phyloP scores from a whole-genome alignment of 2,329 filamentous ascomycete genomes.

The Penicillium sumatraense region DNA sequence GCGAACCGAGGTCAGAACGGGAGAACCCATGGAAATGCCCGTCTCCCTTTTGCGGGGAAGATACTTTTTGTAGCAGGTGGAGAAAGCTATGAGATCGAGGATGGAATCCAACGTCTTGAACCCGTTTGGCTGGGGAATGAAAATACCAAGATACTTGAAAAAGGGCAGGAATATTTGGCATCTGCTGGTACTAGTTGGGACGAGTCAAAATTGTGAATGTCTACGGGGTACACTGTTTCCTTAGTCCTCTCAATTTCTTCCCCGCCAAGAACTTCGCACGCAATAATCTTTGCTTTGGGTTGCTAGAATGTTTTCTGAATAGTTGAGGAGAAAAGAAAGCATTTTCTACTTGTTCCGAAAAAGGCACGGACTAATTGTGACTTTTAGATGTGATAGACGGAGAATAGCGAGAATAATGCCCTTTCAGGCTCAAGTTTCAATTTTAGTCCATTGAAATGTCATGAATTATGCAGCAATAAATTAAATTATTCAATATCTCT shows the following conservation, averaged over 20 bases:
- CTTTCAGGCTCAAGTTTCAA: too few relatives aligned
- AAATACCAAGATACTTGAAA: slow-evolving; percentile 14
- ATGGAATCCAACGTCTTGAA: slow-evolving; percentile 24
- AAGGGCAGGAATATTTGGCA: slow-evolving; percentile 16
- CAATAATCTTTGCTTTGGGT: too few relatives aligned
- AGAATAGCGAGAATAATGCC: not conserved
- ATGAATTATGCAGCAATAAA: too few relatives aligned
- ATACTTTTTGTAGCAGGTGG: slow-evolving; percentile 29
- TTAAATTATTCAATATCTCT: too few relatives aligned
- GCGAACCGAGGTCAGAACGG: slow-evolving; percentile 20
- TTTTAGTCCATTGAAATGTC: too few relatives aligned
- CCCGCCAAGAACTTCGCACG: too few relatives aligned
- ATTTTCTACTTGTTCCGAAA: not conserved
- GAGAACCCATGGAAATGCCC: slow-evolving; percentile 14
- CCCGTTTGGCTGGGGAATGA: slow-evolving; percentile 42
- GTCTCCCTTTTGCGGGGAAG: slow-evolving; percentile 27
- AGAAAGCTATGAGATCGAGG: slow-evolving; percentile 31
- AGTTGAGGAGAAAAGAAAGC: not conserved
- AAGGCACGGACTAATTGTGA: not conserved
- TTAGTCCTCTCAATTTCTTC: too few relatives aligned
- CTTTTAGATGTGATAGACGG: not conserved
- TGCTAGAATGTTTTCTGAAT: too few relatives aligned
- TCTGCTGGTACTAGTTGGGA: slow-evolving; percentile 15
- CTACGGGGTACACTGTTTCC: too few relatives aligned
- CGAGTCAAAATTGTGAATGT: slow-evolving; percentile 1